Percentiles rank a stretch among this genome's conserved stretches.
Evolutionary conservation across 495 filamentous ascomycete genomes (phyloP).

Genomic region (Podospora pseudocomata): DNA sequence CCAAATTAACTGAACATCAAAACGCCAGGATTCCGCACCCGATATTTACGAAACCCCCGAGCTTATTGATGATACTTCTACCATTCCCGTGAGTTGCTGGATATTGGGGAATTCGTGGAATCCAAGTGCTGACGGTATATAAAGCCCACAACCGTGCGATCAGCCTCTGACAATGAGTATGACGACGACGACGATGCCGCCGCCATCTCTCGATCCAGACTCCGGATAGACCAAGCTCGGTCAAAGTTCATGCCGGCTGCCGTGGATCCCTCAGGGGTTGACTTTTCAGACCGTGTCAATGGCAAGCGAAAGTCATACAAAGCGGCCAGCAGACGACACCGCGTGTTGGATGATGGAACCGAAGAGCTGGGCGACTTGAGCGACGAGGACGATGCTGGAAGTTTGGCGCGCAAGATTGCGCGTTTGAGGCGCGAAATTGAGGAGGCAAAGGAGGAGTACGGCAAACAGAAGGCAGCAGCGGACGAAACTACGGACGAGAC

Average conservation of each 20-base stretch:
- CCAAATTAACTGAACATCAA: slow-evolving; percentile 11
- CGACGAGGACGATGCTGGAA: slow-evolving; percentile 60
- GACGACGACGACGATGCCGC: slow-evolving; percentile 56
- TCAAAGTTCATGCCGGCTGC: slow-evolving; percentile 69
- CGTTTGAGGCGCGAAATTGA: slow-evolving; percentile 73
- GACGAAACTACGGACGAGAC: slow-evolving; percentile 28
- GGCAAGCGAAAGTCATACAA: slow-evolving; percentile 78
- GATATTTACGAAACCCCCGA: slow-evolving; percentile 96
- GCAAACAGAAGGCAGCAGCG: slow-evolving; percentile 44
- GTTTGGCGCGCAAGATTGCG: slow-evolving; percentile 70
- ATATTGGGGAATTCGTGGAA: no score
- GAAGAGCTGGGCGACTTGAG: slow-evolving; percentile 64
- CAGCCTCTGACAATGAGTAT: slow-evolving; percentile 62
- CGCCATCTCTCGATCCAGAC: slow-evolving; percentile 67
- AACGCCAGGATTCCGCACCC: slow-evolving; percentile 72
- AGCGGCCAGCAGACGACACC: slow-evolving; percentile 61
- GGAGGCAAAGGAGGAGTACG: slow-evolving; percentile 68
- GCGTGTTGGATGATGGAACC: slow-evolving; percentile 55
- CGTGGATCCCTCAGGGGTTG: slow-evolving; percentile 68
- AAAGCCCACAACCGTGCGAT: slow-evolving; percentile 62
- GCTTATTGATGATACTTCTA: slow-evolving; percentile 81
- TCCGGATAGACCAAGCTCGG: slow-evolving; percentile 75
- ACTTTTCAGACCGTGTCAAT: slow-evolving; percentile 79
- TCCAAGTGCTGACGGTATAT: slow-evolving; percentile 15
- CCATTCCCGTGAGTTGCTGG: slow-evolving; percentile 58